Evolutionary conservation across 1,139 yeast genomes (phyloP).

Genomic region (Taiozyma sp.): DNA sequence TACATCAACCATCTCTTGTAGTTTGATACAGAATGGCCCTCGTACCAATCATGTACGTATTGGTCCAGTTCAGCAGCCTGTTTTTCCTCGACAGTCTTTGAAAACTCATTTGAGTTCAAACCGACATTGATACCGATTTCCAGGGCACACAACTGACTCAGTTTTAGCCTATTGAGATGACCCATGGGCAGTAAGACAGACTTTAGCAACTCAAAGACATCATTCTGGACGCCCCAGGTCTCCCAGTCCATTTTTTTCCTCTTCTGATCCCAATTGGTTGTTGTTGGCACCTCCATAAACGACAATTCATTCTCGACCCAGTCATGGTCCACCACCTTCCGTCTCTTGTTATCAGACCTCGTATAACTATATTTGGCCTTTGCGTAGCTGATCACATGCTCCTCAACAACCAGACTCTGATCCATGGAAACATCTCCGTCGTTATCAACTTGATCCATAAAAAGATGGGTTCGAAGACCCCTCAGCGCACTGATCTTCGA

Average conservation of each 20-base stretch:
- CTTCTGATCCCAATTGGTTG: background rate
- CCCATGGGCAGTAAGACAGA: background rate
- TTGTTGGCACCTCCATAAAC: background rate
- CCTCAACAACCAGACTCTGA: background rate
- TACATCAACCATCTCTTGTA: conserved; percentile 10
- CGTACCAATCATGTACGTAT: conserved; percentile 6
- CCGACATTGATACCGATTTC: conserved; percentile 13
- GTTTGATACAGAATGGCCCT: background rate
- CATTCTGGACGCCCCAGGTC: conserved; percentile 1
- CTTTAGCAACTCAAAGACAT: conserved; percentile 1
- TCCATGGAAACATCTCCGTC: background rate
- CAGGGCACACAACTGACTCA: conserved; percentile 9
- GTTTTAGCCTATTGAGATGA: conserved; percentile 1
- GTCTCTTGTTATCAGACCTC: background rate
- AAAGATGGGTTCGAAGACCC: background rate
- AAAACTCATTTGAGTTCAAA: conserved; percentile 7
- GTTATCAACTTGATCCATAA: background rate
- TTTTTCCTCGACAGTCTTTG: background rate
- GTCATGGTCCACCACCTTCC: background rate
- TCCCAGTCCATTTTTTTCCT: background rate
- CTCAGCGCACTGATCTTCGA: background rate
- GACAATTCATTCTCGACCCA: background rate
- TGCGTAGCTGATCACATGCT: background rate
- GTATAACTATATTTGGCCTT: background rate
- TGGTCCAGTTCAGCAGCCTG: background rate